A percentile compares a stretch with the other conserved stretches of the same genome.
Conservation (phyloP, 345 rosid species). For the Barbarea vulgaris region DNA sequence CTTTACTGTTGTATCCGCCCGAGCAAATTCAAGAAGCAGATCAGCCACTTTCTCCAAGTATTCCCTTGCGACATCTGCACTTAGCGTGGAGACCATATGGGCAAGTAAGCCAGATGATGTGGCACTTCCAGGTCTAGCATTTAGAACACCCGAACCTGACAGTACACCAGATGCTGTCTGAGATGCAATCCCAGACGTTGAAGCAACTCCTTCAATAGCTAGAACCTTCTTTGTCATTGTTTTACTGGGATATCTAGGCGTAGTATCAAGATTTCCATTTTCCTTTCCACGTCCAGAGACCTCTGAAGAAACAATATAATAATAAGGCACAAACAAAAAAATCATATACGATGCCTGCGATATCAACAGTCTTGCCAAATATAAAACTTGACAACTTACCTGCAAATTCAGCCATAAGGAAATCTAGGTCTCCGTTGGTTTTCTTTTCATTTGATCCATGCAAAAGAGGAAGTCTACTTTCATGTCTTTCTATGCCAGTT, state of each 20-base stretch:
- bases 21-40: slow-evolving; percentile 95
- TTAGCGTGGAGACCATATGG: slow-evolving; percentile 86
- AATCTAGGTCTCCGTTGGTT: slow-evolving; percentile 88
- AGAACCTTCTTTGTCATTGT: slow-evolving; percentile 61
- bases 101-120: slow-evolving; percentile 92
- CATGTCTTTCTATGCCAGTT: slow-evolving; percentile 90
- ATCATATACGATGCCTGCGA: slow-evolving; percentile 4
- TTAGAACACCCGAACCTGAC: slow-evolving; percentile 96
- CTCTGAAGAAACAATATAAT: slow-evolving; percentile 57
- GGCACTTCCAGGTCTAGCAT: slow-evolving; percentile 96
- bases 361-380: slow-evolving; percentile 2
- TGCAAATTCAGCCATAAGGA: slow-evolving; percentile 95
- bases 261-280: slow-evolving; percentile 68
- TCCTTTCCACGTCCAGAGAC: slow-evolving; percentile 83
- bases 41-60: slow-evolving; percentile 97
- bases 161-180: slow-evolving; percentile 93
- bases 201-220: slow-evolving; percentile 68
- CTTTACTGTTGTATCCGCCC: slow-evolving; percentile 92
- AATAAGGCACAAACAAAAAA: neutral
- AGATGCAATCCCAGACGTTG: slow-evolving; percentile 82
- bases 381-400: slow-evolving; percentile 48
- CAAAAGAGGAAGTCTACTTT: slow-evolving; percentile 81
- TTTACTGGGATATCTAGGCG: slow-evolving; percentile 64
- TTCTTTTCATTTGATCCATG: slow-evolving; percentile 90
- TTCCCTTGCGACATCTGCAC: slow-evolving; percentile 91